Conservation (phyloP, 805 yeast species). For the Tetrapisispora nanseiensis region DNA sequence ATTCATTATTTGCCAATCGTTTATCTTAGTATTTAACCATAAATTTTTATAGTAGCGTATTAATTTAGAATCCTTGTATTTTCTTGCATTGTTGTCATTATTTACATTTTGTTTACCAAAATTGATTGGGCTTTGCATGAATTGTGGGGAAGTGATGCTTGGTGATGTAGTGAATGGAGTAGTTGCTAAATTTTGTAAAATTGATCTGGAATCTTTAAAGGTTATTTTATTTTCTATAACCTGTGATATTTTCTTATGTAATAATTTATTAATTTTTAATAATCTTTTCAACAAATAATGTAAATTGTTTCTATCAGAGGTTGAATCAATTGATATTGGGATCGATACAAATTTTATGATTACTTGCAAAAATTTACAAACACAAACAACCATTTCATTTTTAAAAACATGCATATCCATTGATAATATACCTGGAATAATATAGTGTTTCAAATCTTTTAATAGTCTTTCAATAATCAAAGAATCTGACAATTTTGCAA, state of each 20-base stretch:
- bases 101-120: slow-evolving; percentile 10
- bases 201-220: slow-evolving; percentile 11
- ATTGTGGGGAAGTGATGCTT: slow-evolving; percentile 25
- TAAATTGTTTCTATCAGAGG: slow-evolving; percentile 9
- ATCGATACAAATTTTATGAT: slow-evolving; percentile 9
- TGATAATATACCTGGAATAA: slow-evolving; percentile 20
- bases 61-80: slow-evolving; percentile 24
- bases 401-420: slow-evolving; percentile 6
- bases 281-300: slow-evolving; percentile 13
- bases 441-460: slow-evolving; percentile 16
- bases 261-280: slow-evolving; percentile 18
- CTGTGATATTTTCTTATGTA: slow-evolving; percentile 15
- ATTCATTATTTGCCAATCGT: slow-evolving; percentile 29
- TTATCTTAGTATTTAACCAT: slow-evolving; percentile 32
- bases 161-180: slow-evolving; percentile 20
- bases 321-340: slow-evolving; percentile 12
- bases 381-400: slow-evolving; percentile 17
- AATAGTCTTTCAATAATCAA: slow-evolving; percentile 22
- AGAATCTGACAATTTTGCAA: slow-evolving; percentile 21
- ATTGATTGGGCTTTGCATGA: slow-evolving; percentile 20
- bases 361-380: slow-evolving; percentile 22
- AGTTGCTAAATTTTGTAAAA: slow-evolving; percentile 5
- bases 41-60: slow-evolving; percentile 28
- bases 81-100: slow-evolving; percentile 6
- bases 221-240: slow-evolving; percentile 16